Base-by-base conservation (phyloP, 139 green algal species). In the Chara braunii region DNA sequence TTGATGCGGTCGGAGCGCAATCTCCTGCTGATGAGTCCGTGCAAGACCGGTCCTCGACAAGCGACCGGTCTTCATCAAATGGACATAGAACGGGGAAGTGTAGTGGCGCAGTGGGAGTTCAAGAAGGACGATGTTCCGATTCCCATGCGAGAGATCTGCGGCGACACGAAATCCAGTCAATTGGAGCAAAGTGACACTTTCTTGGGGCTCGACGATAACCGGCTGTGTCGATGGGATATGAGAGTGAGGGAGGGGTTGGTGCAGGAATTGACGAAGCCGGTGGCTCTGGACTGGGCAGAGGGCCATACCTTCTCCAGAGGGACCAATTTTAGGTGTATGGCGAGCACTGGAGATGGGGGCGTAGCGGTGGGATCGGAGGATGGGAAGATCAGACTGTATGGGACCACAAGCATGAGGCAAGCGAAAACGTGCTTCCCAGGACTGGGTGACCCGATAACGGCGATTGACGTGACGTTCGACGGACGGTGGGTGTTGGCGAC, bases 401-500 rank as follows among this genome's bases (percentile, higher is more conserved):
- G 64, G 45, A 74, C 59, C 70, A 77, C 74, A 42, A 88, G 85
- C 56, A 82, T 76, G n/a, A 71, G 92, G 1, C 72, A 80, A 57
- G 90, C 89, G 40, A 89, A 88, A 43, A 95, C 90, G 22, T 62
- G 79, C 36, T 92, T 97, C 36, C 91, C 91, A 3, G 85, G 88
- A 35, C 77, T 96, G 37, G 91, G 91, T 12, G 73, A 79, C 2
- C 81, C 89, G 57, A 92, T 97, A 77, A 95, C 91, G 6, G 55
- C 69, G 23, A 82, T 96, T 23, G 90, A 95, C 65, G 90, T 96
- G 12, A 93, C 90, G 0, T 95, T 84, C 64, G 88, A 96, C 69
- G 89, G 70, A 24, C 43, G 48, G 22, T 80, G 73, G 73, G 43
- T 96, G 30, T 56, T 97, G 45, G 91, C 89, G 37, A 97, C 91